Percentiles rank a stretch among this genome's conserved stretches.
Evolutionary conservation across 352 stramenopile species (phyloP).

Genomic region (Thraustochytrium sp.): DNA sequence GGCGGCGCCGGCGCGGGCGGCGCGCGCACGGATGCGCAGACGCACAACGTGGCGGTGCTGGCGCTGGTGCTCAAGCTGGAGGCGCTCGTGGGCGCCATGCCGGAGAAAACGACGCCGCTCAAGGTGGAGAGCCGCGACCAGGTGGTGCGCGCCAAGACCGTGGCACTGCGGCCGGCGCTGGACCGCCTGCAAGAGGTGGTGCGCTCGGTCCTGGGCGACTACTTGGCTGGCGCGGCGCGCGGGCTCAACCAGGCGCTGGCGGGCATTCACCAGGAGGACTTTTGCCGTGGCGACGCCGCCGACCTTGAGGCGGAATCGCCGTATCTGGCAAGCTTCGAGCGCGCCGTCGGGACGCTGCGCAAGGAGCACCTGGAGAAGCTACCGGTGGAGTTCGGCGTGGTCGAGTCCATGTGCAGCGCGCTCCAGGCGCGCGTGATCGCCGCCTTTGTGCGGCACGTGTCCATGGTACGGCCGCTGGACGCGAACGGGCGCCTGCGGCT

Average conservation of each 20-base stretch:
- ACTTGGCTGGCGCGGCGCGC: neutral
- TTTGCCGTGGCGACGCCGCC: neutral
- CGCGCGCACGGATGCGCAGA: neutral
- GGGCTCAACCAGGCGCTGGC: neutral
- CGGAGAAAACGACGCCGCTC: constrained; percentile 6
- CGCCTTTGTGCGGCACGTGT: neutral
- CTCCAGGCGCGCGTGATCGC: constrained; percentile 14
- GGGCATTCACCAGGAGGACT: constrained; percentile 2
- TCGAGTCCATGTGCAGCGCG: neutral
- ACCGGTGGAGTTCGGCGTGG: neutral
- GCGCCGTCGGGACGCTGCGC: neutral
- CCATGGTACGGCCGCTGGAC: constrained; percentile 3
- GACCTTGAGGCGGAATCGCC: neutral
- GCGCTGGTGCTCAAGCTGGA: constrained; percentile 23
- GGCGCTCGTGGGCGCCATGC: constrained; percentile 1
- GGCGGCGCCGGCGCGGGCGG: neutral
- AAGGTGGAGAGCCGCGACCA: neutral
- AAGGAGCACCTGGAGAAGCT: constrained; percentile 28
- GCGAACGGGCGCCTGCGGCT: neutral
- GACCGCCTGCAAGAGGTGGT: neutral
- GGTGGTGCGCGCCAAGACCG: neutral
- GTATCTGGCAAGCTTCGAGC: neutral
- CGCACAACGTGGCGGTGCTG: constrained; percentile 14
- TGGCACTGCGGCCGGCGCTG: neutral
- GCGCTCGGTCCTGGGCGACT: neutral